A percentile compares a stretch with the other conserved stretches of the same genome.
Evolutionary conservation across 164 flowering plant species (phyloP).

Genomic region (Cinnamomum micranthum): DNA sequence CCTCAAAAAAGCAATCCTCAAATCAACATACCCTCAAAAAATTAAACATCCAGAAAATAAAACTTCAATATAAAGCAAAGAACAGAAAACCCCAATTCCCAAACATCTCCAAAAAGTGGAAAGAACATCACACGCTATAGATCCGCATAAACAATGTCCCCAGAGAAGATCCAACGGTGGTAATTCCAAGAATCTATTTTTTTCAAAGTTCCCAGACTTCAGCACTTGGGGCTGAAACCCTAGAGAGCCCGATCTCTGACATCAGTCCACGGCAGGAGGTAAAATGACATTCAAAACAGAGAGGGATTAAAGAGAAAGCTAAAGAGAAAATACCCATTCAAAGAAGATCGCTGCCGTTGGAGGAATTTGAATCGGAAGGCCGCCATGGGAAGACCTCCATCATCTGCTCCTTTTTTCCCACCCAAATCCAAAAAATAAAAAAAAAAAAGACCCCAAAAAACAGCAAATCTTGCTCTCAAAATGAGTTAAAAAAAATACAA

Average conservation of each 20-base stretch:
- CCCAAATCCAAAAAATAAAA: constrained; percentile 32
- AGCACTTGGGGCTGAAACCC: constrained; percentile 21
- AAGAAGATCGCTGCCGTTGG: constrained; percentile 2
- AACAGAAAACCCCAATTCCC: constrained; percentile 2
- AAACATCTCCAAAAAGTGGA: constrained; percentile 1
- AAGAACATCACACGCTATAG: neutral
- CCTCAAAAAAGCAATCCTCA: neutral
- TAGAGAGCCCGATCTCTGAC: constrained; percentile 13
- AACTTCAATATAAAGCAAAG: neutral
- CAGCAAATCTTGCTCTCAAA: neutral
- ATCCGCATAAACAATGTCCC: constrained; percentile 5
- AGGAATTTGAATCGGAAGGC: constrained; percentile 32
- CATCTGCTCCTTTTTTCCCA: constrained; percentile 19
- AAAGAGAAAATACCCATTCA: constrained; percentile 17
- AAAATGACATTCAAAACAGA: constrained; percentile 7
- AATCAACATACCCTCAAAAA: neutral
- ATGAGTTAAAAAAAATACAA: neutral
- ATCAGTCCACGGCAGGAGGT: constrained; percentile 6
- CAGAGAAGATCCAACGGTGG: constrained; percentile 2
- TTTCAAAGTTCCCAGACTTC: neutral
- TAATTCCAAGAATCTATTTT: constrained; percentile 1
- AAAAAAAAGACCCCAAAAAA: neutral
- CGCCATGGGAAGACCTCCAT: constrained; percentile 29
- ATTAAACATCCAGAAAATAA: neutral
- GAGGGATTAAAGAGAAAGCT: neutral